Percentiles rank a stretch among this genome's conserved stretches.
Conservation (phyloP, 2,329 filamentous ascomycete species). For the Cladosporium sphaerospermum region DNA sequence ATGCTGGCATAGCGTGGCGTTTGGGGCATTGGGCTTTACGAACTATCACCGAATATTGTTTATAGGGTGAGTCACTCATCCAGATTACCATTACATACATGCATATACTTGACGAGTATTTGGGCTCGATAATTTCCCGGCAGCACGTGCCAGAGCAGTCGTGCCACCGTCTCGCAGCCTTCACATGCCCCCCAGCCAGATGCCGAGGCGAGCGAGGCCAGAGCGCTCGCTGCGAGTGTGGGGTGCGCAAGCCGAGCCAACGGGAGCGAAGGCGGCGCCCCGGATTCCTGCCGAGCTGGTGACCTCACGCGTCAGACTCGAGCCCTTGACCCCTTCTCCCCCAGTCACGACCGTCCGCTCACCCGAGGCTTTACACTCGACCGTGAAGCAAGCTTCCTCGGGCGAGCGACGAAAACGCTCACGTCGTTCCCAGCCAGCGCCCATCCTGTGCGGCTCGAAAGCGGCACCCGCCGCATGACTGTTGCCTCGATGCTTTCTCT, state of each 20-base stretch:
- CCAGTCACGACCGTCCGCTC: slow-evolving; percentile 18
- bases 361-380: slow-evolving; percentile 18
- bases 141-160: no score
- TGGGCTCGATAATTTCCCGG: no score
- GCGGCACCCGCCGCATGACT: slow-evolving; percentile 10
- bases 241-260: no score
- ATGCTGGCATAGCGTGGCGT: slow-evolving; percentile 2
- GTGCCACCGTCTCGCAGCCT: background rate
- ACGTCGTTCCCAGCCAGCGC: background rate
- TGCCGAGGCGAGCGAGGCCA: background rate
- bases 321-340: background rate
- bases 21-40: background rate
- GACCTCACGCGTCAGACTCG: slow-evolving; percentile 2
- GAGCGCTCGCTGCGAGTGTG: no score
- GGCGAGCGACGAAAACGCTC: slow-evolving; percentile 2
- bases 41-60: no score
- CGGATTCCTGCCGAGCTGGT: background rate
- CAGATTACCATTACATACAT: no score
- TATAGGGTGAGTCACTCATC: no score
- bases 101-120: no score
- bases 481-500: background rate
- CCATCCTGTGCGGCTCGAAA: slow-evolving; percentile 5
- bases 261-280: no score
- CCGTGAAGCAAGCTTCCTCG: background rate
- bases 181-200: slow-evolving; percentile 6